These are phyloP conservation scores for Marasmius oreades DNA, from an alignment of 1,284 basidiomycete genomes.

Conservation along the genomic window DNA sequence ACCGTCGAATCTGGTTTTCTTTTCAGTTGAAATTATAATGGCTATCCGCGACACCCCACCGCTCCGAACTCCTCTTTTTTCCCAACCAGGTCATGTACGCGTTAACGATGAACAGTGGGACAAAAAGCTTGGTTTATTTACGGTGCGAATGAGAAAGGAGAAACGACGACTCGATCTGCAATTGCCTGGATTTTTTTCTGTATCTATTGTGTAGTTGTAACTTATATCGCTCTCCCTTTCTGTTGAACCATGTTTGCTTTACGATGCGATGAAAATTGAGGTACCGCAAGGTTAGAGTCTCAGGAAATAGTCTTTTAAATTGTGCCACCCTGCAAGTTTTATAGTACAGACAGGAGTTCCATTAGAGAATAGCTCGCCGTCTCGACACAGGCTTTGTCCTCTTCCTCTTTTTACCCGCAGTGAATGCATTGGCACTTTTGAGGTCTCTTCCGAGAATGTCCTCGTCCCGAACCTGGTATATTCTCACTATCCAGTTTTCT, in stretches of 20 bases:
- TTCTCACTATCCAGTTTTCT: constrained; percentile 97
- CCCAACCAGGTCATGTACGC: too few species aligned
- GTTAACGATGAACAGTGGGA: background rate
- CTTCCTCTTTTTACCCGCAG: constrained; percentile 84
- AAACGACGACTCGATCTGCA: too few species aligned
- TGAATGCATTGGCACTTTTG: constrained; percentile 84
- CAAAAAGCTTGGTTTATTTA: background rate
- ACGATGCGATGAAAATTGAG: too few species aligned
- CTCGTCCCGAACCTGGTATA: constrained; percentile 95
- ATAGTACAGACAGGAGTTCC: background rate
- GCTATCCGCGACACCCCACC: constrained; percentile 1
- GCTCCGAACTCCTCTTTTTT: background rate
- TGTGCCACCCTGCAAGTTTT: background rate
- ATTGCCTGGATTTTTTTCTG: background rate
- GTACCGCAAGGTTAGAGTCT: too few species aligned
- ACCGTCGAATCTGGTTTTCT: background rate
- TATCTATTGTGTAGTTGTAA: constrained; percentile 2
- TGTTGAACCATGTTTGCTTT: background rate
- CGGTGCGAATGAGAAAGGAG: background rate
- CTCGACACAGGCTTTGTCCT: constrained; percentile 61
- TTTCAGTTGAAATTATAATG: background rate
- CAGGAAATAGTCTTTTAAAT: background rate
- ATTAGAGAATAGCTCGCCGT: constrained; percentile 45
- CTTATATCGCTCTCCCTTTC: background rate
- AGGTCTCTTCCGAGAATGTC: constrained; percentile 88